These are phyloP conservation scores for Vickermania spadyakhi DNA, from an alignment of 208 protist species.

Conservation along the genomic window DNA sequence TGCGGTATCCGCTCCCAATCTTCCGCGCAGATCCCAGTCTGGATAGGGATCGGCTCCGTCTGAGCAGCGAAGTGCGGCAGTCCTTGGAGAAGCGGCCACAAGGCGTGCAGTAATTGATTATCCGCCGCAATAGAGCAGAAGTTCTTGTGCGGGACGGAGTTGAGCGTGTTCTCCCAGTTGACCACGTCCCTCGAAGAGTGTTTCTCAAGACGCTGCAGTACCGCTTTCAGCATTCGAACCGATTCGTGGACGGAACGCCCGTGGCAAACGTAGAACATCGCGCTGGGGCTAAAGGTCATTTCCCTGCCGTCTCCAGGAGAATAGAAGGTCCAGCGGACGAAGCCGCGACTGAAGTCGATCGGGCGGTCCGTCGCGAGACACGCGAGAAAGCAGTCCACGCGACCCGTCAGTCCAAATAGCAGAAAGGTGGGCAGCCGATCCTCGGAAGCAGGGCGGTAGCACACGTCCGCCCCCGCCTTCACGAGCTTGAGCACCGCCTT, in stretches of 20 bases:
- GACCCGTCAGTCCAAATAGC: background rate
- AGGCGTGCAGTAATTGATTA: background rate
- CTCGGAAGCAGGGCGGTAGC: background rate
- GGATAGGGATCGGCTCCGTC: background rate
- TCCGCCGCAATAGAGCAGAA: background rate
- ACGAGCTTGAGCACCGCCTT: background rate
- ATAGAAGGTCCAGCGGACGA: background rate
- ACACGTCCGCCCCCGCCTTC: background rate
- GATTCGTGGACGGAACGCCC: background rate
- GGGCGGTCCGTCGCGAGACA: background rate
- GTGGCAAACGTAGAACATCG: background rate
- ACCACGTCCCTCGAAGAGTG: background rate
- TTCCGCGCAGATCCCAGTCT: background rate
- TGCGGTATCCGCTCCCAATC: background rate
- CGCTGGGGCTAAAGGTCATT: background rate
- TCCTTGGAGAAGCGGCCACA: background rate
- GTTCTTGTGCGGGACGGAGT: background rate
- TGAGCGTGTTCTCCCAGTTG: background rate
- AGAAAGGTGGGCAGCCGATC: background rate
- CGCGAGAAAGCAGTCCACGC: background rate
- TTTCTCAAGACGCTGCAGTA: background rate
- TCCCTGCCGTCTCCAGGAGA: background rate
- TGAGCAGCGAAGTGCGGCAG: background rate
- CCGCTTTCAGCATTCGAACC: background rate
- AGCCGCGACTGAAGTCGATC: background rate